Base-by-base conservation (phyloP, 2,329 filamentous ascomycete genomes). In the Aureobasidium sp. region DNA sequence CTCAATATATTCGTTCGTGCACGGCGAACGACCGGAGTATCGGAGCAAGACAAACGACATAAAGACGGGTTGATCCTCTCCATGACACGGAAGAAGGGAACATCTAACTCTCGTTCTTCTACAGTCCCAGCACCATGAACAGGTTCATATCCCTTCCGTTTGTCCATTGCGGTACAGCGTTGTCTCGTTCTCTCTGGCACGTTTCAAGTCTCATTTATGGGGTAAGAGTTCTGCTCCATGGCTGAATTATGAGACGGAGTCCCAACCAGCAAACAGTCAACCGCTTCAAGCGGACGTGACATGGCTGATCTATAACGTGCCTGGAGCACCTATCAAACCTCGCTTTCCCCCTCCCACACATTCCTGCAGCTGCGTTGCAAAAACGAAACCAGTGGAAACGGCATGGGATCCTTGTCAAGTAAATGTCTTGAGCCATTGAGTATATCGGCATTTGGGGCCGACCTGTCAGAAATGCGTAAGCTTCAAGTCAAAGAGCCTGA, bases 21-120 rank as follows among this genome's bases (percentile, higher is more conserved):
- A 45, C 42, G 53, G 42, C 40, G 53, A 57, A 46, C 43, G 55
- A 31, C n/a, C 43, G 42, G 42, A 43, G 55, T 58, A 40, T 47
- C 33, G 43, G 6, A 49, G 55, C 49, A 58, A 58, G 55, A 58
- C 55, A 58, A 3, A 58, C 10, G 53, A 37, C 37, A 46, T 27
- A 45, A n/a, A 25, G 38, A 33, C 19, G 17, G 38, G 38, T 10
- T 1, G 51, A 55, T 55, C 51, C 21, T 45, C 37, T 55, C 27
- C 51, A 31, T 21, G 29, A 46, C 53, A 27, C 7, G 40, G n/a
- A 46, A 35, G 13, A 42, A 21, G 17, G 21, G 21, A 4, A 11
- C 19, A n/a, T 38, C 23, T 25, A 19, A 27, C 40, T 46, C 25
- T 25, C 13, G 8, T 46, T 19, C n/a, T 37, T 11, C 40, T 19